phyloP scores from a whole-genome alignment of 177 flowering plant genomes.

The Tripterygium wilfordii region DNA sequence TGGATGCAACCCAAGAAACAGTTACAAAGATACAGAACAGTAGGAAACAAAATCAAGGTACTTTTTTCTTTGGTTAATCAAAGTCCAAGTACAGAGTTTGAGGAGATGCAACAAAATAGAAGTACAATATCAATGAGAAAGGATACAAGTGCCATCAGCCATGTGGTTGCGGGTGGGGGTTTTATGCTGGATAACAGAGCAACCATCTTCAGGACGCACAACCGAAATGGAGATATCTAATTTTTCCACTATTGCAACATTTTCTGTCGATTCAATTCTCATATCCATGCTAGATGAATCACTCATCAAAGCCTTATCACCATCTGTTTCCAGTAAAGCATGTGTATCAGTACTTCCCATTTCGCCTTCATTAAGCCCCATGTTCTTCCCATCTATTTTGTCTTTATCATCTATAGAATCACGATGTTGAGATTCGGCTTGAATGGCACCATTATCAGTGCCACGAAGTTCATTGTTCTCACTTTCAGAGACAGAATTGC shows the following conservation, averaged over 20 bases:
- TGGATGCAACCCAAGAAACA: too few relatives aligned
- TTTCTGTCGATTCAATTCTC: conserved; percentile 24
- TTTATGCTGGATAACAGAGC: conserved; percentile 14
- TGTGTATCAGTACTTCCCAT: too few relatives aligned
- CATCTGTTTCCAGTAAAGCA: conserved; percentile 14
- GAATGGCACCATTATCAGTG: conserved; percentile 15
- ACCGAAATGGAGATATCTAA: conserved; percentile 10
- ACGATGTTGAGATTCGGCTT: too few relatives aligned
- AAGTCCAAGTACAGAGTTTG: too few relatives aligned
- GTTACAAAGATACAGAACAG: too few relatives aligned
- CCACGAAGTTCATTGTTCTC: conserved; percentile 17
- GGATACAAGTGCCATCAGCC: conserved; percentile 21
- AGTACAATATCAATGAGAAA: too few relatives aligned
- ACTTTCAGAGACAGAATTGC: conserved; percentile 20
- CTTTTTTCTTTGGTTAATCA: too few relatives aligned
- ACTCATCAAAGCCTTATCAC: conserved; percentile 19
- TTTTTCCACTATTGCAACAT: conserved; percentile 17
- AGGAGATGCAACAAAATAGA: too few relatives aligned
- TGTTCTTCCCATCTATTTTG: too few relatives aligned
- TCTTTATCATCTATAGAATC: too few relatives aligned
- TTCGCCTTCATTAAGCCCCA: too few relatives aligned
- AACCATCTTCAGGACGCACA: conserved; percentile 25
- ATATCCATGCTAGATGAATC: conserved; percentile 15
- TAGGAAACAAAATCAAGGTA: too few relatives aligned
- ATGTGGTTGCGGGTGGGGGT: conserved; percentile 11